Evolutionary conservation across 805 yeast genomes (phyloP).

Genomic region (Ogataea siamensis): DNA sequence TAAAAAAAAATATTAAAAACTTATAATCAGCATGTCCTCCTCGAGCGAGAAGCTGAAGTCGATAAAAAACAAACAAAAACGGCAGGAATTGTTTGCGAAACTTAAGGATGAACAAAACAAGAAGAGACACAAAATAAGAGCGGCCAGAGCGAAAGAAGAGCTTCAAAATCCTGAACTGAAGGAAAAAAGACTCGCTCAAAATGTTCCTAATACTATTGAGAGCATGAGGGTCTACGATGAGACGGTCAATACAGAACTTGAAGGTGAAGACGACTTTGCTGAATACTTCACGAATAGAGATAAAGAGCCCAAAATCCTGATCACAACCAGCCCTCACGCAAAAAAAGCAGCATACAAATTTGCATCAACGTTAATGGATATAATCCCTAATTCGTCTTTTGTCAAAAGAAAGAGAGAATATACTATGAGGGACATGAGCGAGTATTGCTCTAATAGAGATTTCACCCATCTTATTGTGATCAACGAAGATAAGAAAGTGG

Average conservation of each 20-base stretch:
- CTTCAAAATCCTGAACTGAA: conserved; percentile 76
- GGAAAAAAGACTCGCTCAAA: conserved; percentile 72
- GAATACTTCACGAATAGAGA: conserved; percentile 48
- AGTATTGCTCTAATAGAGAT: conserved; percentile 74
- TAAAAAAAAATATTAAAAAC: conserved; percentile 5
- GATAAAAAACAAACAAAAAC: conserved; percentile 72
- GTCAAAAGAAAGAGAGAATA: conserved; percentile 85
- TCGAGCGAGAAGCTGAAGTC: conserved; percentile 38
- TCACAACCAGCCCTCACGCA: conserved; percentile 88
- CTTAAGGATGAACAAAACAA: conserved; percentile 73
- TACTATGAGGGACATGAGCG: conserved; percentile 82
- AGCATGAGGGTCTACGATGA: conserved; percentile 84
- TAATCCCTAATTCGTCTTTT: conserved; percentile 82
- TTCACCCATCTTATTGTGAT: conserved; percentile 86
- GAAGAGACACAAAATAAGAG: conserved; percentile 71
- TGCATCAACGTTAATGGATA: conserved; percentile 80
- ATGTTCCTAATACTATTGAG: conserved; percentile 82
- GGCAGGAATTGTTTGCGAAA: conserved; percentile 75
- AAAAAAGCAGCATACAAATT: conserved; percentile 85
- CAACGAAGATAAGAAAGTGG: conserved; percentile 90
- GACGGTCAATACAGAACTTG: conserved; percentile 60
- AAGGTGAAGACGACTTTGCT: conserved; percentile 65
- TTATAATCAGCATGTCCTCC: conserved; percentile 17
- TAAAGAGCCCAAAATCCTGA: conserved; percentile 76
- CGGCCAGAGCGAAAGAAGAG: conserved; percentile 86